phyloP scores from a whole-genome alignment of 768 basidiomycete species.

The Leucocoprinus leucothites region DNA sequence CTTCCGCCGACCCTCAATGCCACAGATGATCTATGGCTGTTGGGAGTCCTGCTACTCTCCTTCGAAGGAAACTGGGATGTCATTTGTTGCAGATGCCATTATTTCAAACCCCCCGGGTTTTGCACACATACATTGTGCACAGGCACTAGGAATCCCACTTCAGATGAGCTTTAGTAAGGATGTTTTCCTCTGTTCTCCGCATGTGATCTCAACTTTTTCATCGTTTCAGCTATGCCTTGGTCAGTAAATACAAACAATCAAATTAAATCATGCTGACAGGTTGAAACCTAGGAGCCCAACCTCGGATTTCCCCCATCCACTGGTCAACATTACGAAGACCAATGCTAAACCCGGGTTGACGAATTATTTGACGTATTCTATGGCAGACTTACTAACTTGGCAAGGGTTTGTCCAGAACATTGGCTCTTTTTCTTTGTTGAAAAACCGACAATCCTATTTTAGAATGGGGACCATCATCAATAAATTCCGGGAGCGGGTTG shows the following conservation, averaged over 20 bases:
- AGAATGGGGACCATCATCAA: conserved; percentile 63
- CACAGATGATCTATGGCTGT: conserved; percentile 58
- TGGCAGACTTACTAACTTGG: conserved; percentile 62
- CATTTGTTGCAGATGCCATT: conserved; percentile 61
- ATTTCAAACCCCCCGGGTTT: conserved; percentile 69
- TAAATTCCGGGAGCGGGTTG: conserved; percentile 44
- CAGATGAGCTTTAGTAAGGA: conserved; percentile 55
- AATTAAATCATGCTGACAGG: neutral
- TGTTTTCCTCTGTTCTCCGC: neutral
- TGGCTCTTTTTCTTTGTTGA: neutral
- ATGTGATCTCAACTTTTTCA: neutral
- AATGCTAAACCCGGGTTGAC: conserved; percentile 53
- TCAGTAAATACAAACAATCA: conserved; percentile 15
- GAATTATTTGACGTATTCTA: conserved; percentile 55
- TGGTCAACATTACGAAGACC: conserved; percentile 54
- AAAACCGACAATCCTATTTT: conserved; percentile 7
- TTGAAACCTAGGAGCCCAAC: conserved; percentile 41
- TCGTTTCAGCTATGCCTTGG: conserved; percentile 63
- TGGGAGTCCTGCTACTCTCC: conserved; percentile 51
- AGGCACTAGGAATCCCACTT: conserved; percentile 57
- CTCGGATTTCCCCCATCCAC: conserved; percentile 55
- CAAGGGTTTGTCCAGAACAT: conserved; percentile 46
- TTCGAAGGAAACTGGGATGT: conserved; percentile 35
- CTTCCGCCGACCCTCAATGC: neutral
- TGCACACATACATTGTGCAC: conserved; percentile 63